Evolutionary conservation across 1,139 yeast species (phyloP).

Genomic region (Hemisphaericaspora lyxosophila): DNA sequence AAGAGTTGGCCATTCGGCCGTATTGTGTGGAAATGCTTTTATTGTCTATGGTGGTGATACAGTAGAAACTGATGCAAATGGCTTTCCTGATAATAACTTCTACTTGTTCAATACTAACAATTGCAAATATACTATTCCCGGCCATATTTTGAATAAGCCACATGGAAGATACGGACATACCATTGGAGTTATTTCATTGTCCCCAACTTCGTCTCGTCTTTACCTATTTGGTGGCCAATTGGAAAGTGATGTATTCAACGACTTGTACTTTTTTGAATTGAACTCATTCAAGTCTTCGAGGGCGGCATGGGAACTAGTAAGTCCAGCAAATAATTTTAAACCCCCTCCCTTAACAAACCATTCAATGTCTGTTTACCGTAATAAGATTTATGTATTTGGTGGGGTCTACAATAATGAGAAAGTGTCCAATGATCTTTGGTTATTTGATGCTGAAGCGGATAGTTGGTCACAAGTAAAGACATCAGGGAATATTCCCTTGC

Average conservation of each 20-base stretch:
- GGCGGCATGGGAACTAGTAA: constrained; percentile 80
- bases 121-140: constrained; percentile 86
- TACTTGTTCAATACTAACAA: constrained; percentile 90
- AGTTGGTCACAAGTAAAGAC: constrained; percentile 62
- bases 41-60: constrained; percentile 97
- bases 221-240: constrained; percentile 95
- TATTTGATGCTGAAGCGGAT: constrained; percentile 68
- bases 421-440: constrained; percentile 78
- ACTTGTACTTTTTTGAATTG: constrained; percentile 81
- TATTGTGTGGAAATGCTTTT: constrained; percentile 91
- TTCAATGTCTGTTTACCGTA: constrained; percentile 78
- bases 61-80: constrained; percentile 74
- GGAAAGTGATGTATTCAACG: constrained; percentile 84
- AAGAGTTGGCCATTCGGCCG: constrained; percentile 93
- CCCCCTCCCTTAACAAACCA: constrained; percentile 96
- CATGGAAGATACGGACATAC: constrained; percentile 94
- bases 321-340: constrained; percentile 51
- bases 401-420: constrained; percentile 86
- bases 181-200: constrained; percentile 57
- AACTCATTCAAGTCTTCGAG: constrained; percentile 83
- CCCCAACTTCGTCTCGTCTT: constrained; percentile 67
- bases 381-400: constrained; percentile 79
- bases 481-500: constrained; percentile 69
- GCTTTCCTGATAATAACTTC: constrained; percentile 82
- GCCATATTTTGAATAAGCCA: constrained; percentile 80